Percentiles rank a stretch among this genome's conserved stretches.
phyloP scores from a whole-genome alignment of 2,329 filamentous ascomycete genomes.

The Neurospora crassa region DNA sequence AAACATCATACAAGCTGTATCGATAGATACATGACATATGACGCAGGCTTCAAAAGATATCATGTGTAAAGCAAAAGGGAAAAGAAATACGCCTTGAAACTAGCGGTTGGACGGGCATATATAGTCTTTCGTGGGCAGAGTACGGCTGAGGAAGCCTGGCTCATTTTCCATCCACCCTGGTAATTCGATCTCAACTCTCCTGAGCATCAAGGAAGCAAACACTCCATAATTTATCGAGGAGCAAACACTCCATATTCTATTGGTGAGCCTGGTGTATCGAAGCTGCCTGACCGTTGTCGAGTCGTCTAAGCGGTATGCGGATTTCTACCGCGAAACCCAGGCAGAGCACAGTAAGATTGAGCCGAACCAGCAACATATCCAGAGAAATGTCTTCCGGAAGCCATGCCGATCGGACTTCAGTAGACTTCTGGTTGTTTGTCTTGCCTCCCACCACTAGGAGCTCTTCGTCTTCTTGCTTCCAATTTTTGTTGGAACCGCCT shows the following conservation, averaged over 20 bases:
- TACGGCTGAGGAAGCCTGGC: neutral
- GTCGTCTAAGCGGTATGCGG: neutral
- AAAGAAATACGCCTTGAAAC: neutral
- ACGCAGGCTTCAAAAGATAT: neutral
- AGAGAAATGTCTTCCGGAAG: neutral
- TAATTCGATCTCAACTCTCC: neutral
- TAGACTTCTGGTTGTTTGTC: neutral
- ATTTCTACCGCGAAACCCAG: neutral
- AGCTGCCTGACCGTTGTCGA: neutral
- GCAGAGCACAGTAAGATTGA: neutral
- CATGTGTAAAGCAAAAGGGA: too few species aligned
- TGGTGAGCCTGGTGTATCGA: neutral
- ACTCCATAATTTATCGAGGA: neutral
- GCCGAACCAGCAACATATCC: neutral
- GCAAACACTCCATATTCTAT: neutral
- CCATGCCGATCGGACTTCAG: neutral
- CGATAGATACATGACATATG: neutral
- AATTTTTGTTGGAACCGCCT: slow-evolving; percentile 31
- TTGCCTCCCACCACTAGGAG: neutral
- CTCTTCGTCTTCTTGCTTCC: slow-evolving; percentile 26
- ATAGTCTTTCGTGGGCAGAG: neutral
- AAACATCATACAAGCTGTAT: neutral
- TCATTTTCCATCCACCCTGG: neutral
- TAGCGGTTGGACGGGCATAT: neutral
- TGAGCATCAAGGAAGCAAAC: neutral